Evolutionary conservation across 176 grass and related monocot genomes (phyloP).

Genomic region (Aegilops sharonensis): DNA sequence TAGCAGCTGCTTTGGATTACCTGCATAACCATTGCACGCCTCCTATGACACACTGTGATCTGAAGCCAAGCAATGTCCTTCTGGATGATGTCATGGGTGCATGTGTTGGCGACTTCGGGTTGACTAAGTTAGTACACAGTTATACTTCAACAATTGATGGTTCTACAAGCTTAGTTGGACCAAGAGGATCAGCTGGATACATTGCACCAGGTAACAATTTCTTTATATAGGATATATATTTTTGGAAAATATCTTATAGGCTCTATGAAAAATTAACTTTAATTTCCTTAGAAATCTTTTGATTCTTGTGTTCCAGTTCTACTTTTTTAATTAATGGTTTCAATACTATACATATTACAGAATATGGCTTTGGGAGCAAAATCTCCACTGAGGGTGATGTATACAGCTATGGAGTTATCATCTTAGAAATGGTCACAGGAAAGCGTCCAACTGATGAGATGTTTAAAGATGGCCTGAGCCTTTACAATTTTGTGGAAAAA

Average conservation of each 20-base stretch:
- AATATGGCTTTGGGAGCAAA: neutral
- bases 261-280: neutral
- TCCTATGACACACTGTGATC: neutral
- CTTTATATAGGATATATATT: neutral
- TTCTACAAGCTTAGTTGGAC: neutral
- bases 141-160: neutral
- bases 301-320: neutral
- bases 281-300: neutral
- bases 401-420: neutral
- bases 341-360: neutral
- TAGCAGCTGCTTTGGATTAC: neutral
- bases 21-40: neutral
- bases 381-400: neutral
- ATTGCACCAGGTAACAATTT: neutral
- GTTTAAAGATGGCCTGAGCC: neutral
- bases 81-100: neutral
- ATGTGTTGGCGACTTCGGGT: neutral
- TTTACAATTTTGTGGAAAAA: neutral
- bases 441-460: neutral
- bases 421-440: neutral
- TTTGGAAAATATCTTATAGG: neutral
- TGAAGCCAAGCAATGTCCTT: conserved; percentile 5
- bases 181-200: conserved; percentile 3
- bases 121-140: neutral
- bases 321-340: neutral